Base-by-base conservation (phyloP, 768 basidiomycete species). In the Serendipita indica region DNA sequence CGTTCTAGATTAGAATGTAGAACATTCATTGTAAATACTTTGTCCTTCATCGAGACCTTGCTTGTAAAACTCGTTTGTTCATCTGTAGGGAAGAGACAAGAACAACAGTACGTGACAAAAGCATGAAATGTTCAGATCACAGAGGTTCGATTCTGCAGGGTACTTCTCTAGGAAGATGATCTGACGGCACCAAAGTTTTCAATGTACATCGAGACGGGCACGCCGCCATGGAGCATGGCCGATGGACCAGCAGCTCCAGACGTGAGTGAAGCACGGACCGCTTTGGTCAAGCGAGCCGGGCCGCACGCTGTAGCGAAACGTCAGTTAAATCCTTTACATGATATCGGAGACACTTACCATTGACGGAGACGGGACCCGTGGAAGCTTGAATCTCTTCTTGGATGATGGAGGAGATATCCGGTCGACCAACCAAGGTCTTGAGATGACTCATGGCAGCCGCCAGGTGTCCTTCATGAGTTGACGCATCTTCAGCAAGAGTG, bases 321-420 rank as follows among this genome's bases (percentile, higher is more conserved):
- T 54, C 22, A 54, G 49, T 10, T 7, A 7, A 37, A 37, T n/a
- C 10, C 35, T n/a, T 37, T n/a, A 37, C n/a, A 37, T 10, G 35
- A n/a, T 37, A 37, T 10, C 35, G 35, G 20, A 18, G 10, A 12
- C 1, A 61, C 60, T 18, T 43, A 61, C 60, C 60, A 39, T 59
- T 46, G n/a, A 61, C 60, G 37, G 60, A 61, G 27, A 61, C 46
- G 7, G 60, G 34, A 27, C 60, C 60, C 16, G 14, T 12, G n/a
- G 60, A 61, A 25, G 14, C 41, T n/a, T 45, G 14, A 3, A 59
- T 58, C 22, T 61, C 58, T n/a, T 58, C 60, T 20, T 45, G 33
- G 39, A 61, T 58, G 18, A 61, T 46, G 1, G 12, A 20, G 2
- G 33, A 22, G 7, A 61, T 14, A 46, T 59, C 33, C 27, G 60